Evolutionary conservation across 805 yeast species (phyloP), one percentile per base, ranked within the genome.

Genomic region (Saccharomycopsis olivae): DNA sequence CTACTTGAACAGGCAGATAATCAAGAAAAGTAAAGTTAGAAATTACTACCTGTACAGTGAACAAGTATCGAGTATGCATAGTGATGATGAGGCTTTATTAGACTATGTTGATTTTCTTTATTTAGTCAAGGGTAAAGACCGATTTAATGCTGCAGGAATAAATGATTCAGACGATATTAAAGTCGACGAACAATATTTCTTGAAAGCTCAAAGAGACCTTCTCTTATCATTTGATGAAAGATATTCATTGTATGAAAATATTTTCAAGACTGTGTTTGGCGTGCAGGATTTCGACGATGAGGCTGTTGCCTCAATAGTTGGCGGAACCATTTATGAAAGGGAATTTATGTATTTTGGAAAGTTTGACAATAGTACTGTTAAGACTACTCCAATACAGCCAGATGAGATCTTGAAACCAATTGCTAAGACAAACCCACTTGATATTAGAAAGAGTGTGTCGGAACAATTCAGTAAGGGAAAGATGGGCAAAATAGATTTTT

Each of bases 301-400:
- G 14, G 21, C 31, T 4, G 27, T 39, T 18, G 16, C 28, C 13
- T 21, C 29, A 15, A 25, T 45, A 6, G 38, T 45, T 21, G 48
- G 48, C 13, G 35, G 39, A 19, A 39, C 48, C 5, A 32, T 42
- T 5, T 45, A 45, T 34, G 48, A 42, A 23, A 21, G 46, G 15
- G 48, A 45, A 33, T 45, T 42, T 21, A 36, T 39, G 6, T 45
- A 38, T 37, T 45, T 40, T 36, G 40, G 40, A 3, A 33, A 39
- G 18, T 17, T 30, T 16, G 6, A 8, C 5, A 15, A 5, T 9
- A 30, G 14, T 14, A 9, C n/a, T 5, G 16, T 28, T 5, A 28
- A 28, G 6, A 15, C 8, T 28, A 6, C 14, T 15, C 11, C 11
- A 8, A 24, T 24, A 9, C 27, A 11, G 11, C 11, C 11, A 9